phyloP scores from a whole-genome alignment of 2,329 filamentous ascomycete species.

The Meredithiella fracta region DNA sequence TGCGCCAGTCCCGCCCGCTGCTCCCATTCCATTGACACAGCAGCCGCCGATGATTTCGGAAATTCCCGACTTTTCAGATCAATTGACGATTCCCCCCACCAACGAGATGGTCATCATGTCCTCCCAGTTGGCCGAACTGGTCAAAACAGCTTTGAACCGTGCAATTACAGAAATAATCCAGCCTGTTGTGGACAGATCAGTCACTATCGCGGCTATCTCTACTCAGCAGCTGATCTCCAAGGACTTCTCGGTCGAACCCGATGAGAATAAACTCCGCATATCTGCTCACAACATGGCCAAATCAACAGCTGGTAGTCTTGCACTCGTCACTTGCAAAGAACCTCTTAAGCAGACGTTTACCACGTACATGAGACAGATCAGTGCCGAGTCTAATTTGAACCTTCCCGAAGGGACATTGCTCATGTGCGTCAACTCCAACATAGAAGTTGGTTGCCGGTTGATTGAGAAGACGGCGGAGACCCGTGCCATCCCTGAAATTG shows the following conservation, averaged over 20 bases:
- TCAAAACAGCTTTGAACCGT: conserved; percentile 69
- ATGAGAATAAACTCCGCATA: conserved; percentile 70
- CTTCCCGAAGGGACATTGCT: conserved; percentile 89
- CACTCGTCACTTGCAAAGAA: conserved; percentile 95
- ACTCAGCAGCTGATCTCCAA: conserved; percentile 92
- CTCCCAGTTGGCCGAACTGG: conserved; percentile 54
- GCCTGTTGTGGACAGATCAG: conserved; percentile 89
- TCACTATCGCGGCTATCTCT: conserved; percentile 94
- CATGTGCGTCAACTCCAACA: conserved; percentile 97
- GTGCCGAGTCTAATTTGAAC: conserved; percentile 54
- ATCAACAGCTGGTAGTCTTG: conserved; percentile 80
- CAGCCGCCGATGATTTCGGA: conserved; percentile 61
- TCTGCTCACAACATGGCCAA: conserved; percentile 91
- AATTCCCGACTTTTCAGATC: conserved; percentile 66
- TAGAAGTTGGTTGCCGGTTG: conserved; percentile 81
- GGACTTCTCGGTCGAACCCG: conserved; percentile 84
- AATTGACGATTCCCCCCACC: conserved; percentile 64
- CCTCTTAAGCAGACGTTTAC: conserved; percentile 91
- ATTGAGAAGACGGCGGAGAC: conserved; percentile 94
- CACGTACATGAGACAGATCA: conserved; percentile 74
- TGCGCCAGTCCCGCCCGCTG: conserved; percentile 52
- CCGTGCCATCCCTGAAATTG: conserved; percentile 82
- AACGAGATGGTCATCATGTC: conserved; percentile 65
- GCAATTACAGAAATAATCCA: conserved; percentile 94
- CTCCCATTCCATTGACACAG: conserved; percentile 58